These are phyloP conservation scores for Daldinia sp. DNA, from an alignment of 2,329 filamentous ascomycete genomes.

Conservation along the genomic window DNA sequence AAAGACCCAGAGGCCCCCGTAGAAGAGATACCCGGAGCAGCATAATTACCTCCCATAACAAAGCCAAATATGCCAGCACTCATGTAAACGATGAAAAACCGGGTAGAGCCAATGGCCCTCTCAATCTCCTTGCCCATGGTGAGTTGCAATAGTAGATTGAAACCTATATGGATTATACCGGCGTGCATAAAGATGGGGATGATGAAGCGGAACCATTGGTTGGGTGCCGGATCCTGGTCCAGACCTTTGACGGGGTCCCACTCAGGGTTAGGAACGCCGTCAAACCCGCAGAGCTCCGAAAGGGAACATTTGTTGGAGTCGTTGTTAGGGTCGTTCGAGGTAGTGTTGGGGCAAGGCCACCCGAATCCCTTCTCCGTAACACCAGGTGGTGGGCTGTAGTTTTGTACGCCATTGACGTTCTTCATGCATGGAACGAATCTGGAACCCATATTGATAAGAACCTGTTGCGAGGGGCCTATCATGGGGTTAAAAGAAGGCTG, in stretches of 20 bases:
- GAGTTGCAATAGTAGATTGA: conserved; percentile 92
- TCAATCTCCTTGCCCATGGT: conserved; percentile 95
- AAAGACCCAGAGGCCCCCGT: conserved; percentile 89
- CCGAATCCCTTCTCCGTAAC: conserved; percentile 50
- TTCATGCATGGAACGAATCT: conserved; percentile 96
- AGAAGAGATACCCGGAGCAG: conserved; percentile 80
- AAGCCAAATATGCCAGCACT: conserved; percentile 94
- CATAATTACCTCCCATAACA: conserved; percentile 93
- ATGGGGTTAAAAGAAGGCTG: conserved; percentile 93
- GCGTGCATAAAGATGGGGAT: conserved; percentile 94
- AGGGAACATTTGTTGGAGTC: conserved; percentile 72
- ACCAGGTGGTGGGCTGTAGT: conserved; percentile 44
- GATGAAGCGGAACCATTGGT: conserved; percentile 98
- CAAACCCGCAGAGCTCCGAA: conserved; percentile 83
- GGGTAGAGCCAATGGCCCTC: conserved; percentile 83
- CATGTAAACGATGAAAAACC: conserved; percentile 90
- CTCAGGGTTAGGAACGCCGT: conserved; percentile 73
- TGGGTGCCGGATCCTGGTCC: conserved; percentile 68
- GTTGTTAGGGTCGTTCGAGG: conserved; percentile 60
- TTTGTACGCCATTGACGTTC: conserved; percentile 72
- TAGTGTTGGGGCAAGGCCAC: conserved; percentile 87
- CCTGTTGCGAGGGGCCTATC: conserved; percentile 90
- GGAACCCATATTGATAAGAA: conserved; percentile 96
- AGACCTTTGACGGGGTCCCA: conserved; percentile 57
- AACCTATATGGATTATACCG: conserved; percentile 91